Conservation (phyloP, 805 yeast genomes). For the Cyberlindnera veronae region DNA sequence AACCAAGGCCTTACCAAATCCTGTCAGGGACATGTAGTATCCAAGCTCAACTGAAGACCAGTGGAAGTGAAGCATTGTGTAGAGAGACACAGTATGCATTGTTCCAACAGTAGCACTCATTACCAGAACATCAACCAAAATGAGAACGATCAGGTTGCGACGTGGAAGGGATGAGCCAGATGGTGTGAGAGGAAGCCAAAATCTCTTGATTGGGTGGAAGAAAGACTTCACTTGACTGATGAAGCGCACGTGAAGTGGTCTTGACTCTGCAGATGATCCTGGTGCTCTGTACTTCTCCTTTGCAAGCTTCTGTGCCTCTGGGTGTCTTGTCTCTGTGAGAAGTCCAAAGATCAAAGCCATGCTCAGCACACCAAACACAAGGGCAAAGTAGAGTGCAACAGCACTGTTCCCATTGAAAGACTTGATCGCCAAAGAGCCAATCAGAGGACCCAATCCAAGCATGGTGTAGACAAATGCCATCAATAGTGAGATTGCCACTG, state of each 20-base stretch:
- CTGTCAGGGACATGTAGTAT: constrained; percentile 24
- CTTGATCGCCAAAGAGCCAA: constrained; percentile 22
- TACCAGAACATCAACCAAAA: constrained; percentile 20
- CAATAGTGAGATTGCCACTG: constrained; percentile 18
- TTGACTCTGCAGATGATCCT: not conserved
- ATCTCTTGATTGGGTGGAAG: constrained; percentile 19
- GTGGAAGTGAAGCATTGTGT: constrained; percentile 18
- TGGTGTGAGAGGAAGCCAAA: constrained; percentile 20
- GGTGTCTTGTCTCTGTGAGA: constrained; percentile 20
- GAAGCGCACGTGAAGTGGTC: not conserved
- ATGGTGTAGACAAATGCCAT: constrained; percentile 24
- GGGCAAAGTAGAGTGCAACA: constrained; percentile 8
- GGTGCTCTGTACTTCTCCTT: constrained; percentile 2
- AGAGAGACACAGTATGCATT: constrained; percentile 18
- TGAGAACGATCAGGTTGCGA: constrained; percentile 18
- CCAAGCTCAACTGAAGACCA: constrained; percentile 28
- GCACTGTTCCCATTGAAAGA: constrained; percentile 6
- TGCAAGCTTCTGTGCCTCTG: constrained; percentile 19
- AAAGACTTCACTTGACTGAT: constrained; percentile 2
- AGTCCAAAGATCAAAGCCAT: constrained; percentile 5
- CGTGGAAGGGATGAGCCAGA: constrained; percentile 17
- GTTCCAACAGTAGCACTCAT: constrained; percentile 26
- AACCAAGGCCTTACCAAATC: constrained; percentile 23
- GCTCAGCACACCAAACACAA: constrained; percentile 9
- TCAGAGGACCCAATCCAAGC: constrained; percentile 24